Evolutionary conservation across 176 grass and related monocot genomes (phyloP), one percentile per base, ranked within the genome.

Genomic region (Triticum monococcum): DNA sequence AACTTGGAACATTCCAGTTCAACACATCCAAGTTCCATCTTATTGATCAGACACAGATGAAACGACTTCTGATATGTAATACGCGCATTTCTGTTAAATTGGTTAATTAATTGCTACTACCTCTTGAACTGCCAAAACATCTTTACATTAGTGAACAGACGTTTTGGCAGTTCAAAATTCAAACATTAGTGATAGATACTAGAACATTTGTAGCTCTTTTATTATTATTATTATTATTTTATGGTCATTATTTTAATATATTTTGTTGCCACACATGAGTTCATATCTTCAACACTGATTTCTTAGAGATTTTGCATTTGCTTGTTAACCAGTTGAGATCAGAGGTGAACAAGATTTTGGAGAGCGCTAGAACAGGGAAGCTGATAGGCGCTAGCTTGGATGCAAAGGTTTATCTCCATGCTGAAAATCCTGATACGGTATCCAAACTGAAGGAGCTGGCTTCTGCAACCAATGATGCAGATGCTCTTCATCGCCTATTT

Each of bases 261-360:
- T 72, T 72, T 62, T 6, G 4, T 1, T 64, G 63, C 13, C 2
- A 6, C 8, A 9, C 48, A 63, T 7, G 81, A 26, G 70, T 85
- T 91, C 41, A 25, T 85, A 24, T 85, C 63, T 33, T 81, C 18
- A 22, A 4, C 41, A 56, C 56, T 77, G n/a, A 18, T 81, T 74
- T 32, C 9, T 57, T 75, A 32, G 50, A 75, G 72, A 28, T 50
- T 38, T 35, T 67, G 5, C 64, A 20, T 75, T 80, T 83, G 36
- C 33, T 85, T 66, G 28, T 79, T 65, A 43, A 86, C 12, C 87
- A 98, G 96, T 80, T 98, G 88, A 96, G 96, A 86, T 98, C 96
- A 30, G 96, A 98, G 89, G 93, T 98, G 90, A 98, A 98, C 89
- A 98, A 96, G 92, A 92, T 94, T 87, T 86, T 98, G 87, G 96